phyloP scores from a whole-genome alignment of 495 filamentous ascomycete species.

The Pyrenopolyporus hunteri region DNA sequence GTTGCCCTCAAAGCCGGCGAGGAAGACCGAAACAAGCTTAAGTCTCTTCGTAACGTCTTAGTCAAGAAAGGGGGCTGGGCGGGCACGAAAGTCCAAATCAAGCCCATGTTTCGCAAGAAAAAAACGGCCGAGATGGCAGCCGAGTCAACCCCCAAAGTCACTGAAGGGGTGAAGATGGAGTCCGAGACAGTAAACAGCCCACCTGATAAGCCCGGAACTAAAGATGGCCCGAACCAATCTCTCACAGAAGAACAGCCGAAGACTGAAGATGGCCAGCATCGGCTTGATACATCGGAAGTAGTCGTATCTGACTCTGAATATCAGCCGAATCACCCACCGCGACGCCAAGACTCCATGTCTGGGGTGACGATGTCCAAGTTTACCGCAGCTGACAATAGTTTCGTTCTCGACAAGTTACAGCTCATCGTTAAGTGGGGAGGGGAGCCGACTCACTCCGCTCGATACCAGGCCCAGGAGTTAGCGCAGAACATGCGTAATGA shows the following conservation, averaged over 20 bases:
- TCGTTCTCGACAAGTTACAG: constrained; percentile 92
- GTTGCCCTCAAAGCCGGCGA: constrained; percentile 74
- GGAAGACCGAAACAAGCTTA: constrained; percentile 88
- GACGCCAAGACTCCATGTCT: constrained; percentile 79
- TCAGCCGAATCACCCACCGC: constrained; percentile 50
- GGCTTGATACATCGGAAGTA: constrained; percentile 23
- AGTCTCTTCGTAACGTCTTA: constrained; percentile 79
- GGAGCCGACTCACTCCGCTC: constrained; percentile 94
- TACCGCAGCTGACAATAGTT: constrained; percentile 85
- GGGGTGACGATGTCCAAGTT: constrained; percentile 87
- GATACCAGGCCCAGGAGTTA: constrained; percentile 93
- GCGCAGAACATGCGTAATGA: constrained; percentile 96
- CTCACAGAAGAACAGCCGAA: constrained; percentile 6
- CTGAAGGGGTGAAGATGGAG: constrained; percentile 35
- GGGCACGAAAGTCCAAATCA: constrained; percentile 98
- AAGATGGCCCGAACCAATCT: constrained; percentile 26
- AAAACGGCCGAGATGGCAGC: constrained; percentile 58
- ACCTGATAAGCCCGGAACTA: constrained; percentile 64
- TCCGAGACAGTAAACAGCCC: constrained; percentile 65
- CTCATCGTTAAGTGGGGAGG: constrained; percentile 99
- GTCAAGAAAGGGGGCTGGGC: constrained; percentile 91
- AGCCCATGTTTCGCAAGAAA: constrained; percentile 93
- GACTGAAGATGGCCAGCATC: constrained; percentile 23
- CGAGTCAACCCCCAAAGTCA: constrained; percentile 28
- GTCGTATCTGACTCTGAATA: constrained; percentile 23